Evolutionary conservation across 2,329 filamentous ascomycete genomes (phyloP).

Genomic region (Triangularia verruculosa): DNA sequence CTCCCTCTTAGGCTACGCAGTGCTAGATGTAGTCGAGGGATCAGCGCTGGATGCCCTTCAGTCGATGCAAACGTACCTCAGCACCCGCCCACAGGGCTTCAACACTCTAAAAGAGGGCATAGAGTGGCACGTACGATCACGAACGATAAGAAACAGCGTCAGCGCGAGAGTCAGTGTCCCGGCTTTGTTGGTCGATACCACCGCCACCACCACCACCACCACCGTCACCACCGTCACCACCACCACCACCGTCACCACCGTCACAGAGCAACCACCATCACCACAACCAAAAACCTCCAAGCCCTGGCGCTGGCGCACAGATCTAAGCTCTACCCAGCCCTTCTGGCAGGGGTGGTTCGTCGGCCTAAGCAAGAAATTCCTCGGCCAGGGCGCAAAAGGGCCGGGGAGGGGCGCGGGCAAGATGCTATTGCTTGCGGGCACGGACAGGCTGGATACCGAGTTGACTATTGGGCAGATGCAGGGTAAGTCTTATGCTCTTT

Average conservation of each 20-base stretch:
- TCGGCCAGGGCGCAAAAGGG: slow-evolving; percentile 53
- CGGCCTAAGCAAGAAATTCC: slow-evolving; percentile 83
- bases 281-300: slow-evolving; percentile 11
- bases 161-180: slow-evolving; percentile 90
- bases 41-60: slow-evolving; percentile 92
- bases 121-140: slow-evolving; percentile 88
- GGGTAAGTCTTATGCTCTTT: slow-evolving; percentile 49
- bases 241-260: slow-evolving; percentile 8
- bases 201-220: background rate
- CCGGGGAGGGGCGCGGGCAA: slow-evolving; percentile 74
- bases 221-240: background rate
- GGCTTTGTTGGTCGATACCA: slow-evolving; percentile 58
- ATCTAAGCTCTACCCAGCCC: slow-evolving; percentile 76
- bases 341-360: slow-evolving; percentile 96
- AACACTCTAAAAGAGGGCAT: slow-evolving; percentile 74
- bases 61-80: slow-evolving; percentile 90
- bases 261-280: background rate
- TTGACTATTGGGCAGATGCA: slow-evolving; percentile 97
- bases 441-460: slow-evolving; percentile 85
- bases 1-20: slow-evolving; percentile 77
- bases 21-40: slow-evolving; percentile 93
- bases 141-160: slow-evolving; percentile 77
- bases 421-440: slow-evolving; percentile 79
- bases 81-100: slow-evolving; percentile 76
- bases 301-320: slow-evolving; percentile 79